These are phyloP conservation scores for Cyberlindnera xishuangbannaensis DNA, from an alignment of 805 yeast species.

Conservation along the genomic window DNA sequence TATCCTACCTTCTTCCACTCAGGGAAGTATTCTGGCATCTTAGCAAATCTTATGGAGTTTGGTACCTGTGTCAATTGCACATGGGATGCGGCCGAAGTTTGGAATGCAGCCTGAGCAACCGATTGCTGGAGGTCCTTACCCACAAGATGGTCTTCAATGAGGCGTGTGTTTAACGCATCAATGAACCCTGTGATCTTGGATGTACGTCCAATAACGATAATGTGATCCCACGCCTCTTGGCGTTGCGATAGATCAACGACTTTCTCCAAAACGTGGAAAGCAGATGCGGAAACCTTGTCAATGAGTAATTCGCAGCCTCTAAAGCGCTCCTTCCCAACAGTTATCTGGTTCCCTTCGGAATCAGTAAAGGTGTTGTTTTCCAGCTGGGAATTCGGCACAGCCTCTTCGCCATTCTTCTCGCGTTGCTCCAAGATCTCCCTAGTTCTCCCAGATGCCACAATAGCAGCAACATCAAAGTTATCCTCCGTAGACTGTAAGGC, in stretches of 20 bases:
- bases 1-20: slow-evolving; percentile 85
- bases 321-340: slow-evolving; percentile 87
- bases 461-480: slow-evolving; percentile 84
- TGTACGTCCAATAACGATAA: slow-evolving; percentile 77
- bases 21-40: slow-evolving; percentile 87
- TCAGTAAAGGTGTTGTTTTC: slow-evolving; percentile 71
- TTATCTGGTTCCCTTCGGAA: slow-evolving; percentile 45
- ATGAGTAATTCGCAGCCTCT: slow-evolving; percentile 67
- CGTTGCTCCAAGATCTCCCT: slow-evolving; percentile 65
- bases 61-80: slow-evolving; percentile 65
- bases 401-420: slow-evolving; percentile 38
- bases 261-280: slow-evolving; percentile 46
- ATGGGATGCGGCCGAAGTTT: slow-evolving; percentile 17
- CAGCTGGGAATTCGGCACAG: slow-evolving; percentile 54
- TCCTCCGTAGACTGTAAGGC: slow-evolving; percentile 49
- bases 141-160: slow-evolving; percentile 52
- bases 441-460: slow-evolving; percentile 73
- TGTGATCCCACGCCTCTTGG: slow-evolving; percentile 80
- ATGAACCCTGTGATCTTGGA: slow-evolving; percentile 68
- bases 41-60: slow-evolving; percentile 57
- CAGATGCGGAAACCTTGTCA: slow-evolving; percentile 43
- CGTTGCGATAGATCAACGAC: slow-evolving; percentile 66
- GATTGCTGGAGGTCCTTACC: slow-evolving; percentile 25
- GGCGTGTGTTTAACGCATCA: slow-evolving; percentile 56
- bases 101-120: slow-evolving; percentile 26